phyloP scores from a whole-genome alignment of 2,329 filamentous ascomycete genomes.

The Fusarium liriodendri region DNA sequence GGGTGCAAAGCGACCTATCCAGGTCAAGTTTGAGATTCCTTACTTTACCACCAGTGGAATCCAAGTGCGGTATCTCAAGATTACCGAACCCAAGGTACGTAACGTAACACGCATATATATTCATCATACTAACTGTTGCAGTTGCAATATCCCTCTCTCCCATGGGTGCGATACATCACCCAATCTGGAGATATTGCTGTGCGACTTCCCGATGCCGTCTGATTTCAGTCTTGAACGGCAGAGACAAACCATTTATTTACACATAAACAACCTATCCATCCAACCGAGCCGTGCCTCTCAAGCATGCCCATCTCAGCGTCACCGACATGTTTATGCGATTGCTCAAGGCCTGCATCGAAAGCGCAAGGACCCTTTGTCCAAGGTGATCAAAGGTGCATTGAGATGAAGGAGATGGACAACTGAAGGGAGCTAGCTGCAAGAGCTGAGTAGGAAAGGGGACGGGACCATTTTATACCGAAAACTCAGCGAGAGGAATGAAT shows the following conservation, averaged over 20 bases:
- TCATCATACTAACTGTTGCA: constrained; percentile 50
- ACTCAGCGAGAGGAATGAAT: constrained; percentile 37
- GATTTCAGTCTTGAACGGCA: constrained; percentile 44
- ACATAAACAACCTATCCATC: constrained; percentile 19
- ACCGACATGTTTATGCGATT: not conserved
- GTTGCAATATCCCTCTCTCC: constrained; percentile 97
- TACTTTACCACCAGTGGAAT: constrained; percentile 99
- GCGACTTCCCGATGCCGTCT: constrained; percentile 89
- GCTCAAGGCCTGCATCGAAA: not conserved
- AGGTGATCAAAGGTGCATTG: constrained; percentile 12
- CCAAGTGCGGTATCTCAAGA: constrained; percentile 98
- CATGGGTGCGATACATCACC: constrained; percentile 99
- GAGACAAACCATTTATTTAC: constrained; percentile 18
- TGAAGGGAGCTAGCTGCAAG: constrained; percentile 20
- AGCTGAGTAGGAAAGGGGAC: constrained; percentile 29
- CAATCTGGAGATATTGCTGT: constrained; percentile 98
- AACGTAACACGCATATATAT: constrained; percentile 13
- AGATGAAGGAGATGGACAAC: constrained; percentile 21
- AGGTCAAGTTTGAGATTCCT: constrained; percentile 99
- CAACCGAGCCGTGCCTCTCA: constrained; percentile 17
- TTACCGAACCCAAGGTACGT: constrained; percentile 97
- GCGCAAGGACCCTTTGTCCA: not conserved
- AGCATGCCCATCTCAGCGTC: not conserved
- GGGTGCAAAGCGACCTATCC: constrained; percentile 91
- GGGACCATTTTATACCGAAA: constrained; percentile 31